A percentile compares a stretch with the other conserved stretches of the same genome.
Evolutionary conservation across 1,284 basidiomycete genomes (phyloP).

Genomic region (Leccinum ponderosum): DNA sequence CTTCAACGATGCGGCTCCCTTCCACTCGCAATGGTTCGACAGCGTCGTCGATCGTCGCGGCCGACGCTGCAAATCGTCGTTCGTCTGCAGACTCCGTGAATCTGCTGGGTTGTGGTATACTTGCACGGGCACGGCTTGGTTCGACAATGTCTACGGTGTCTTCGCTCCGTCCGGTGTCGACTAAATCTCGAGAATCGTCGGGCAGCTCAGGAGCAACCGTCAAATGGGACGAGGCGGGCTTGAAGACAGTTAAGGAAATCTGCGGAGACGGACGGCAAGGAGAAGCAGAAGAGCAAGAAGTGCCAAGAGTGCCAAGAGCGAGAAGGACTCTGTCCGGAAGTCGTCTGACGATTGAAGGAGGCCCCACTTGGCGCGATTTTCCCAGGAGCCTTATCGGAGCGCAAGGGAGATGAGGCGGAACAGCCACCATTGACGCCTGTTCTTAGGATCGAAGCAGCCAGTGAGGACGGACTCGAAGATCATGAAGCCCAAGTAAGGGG

Average conservation of each 20-base stretch:
- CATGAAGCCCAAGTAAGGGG: slow-evolving; percentile 17
- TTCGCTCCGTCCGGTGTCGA: slow-evolving; percentile 59
- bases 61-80: slow-evolving; percentile 27
- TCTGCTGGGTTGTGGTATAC: slow-evolving; percentile 28
- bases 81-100: slow-evolving; percentile 49
- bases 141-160: slow-evolving; percentile 53
- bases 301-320: slow-evolving; percentile 30
- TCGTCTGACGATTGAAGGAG: slow-evolving; percentile 43
- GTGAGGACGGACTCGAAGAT: slow-evolving; percentile 48
- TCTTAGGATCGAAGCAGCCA: slow-evolving; percentile 52
- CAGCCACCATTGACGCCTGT: slow-evolving; percentile 34
- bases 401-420: slow-evolving; percentile 9
- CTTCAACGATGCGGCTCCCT: slow-evolving; percentile 49
- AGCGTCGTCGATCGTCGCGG: slow-evolving; percentile 33
- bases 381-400: slow-evolving; percentile 35
- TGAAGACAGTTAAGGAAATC: slow-evolving; percentile 54
- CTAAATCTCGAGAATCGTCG: slow-evolving; percentile 50
- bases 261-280: slow-evolving; percentile 29
- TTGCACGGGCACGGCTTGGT: slow-evolving; percentile 38
- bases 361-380: slow-evolving; percentile 50
- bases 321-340: slow-evolving; percentile 23
- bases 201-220: slow-evolving; percentile 51
- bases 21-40: slow-evolving; percentile 46
- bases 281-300: slow-evolving; percentile 29
- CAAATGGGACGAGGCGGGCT: slow-evolving; percentile 64